Base-by-base conservation (phyloP, 2,329 filamentous ascomycete species). In the Raffaelea deltoideospora region DNA sequence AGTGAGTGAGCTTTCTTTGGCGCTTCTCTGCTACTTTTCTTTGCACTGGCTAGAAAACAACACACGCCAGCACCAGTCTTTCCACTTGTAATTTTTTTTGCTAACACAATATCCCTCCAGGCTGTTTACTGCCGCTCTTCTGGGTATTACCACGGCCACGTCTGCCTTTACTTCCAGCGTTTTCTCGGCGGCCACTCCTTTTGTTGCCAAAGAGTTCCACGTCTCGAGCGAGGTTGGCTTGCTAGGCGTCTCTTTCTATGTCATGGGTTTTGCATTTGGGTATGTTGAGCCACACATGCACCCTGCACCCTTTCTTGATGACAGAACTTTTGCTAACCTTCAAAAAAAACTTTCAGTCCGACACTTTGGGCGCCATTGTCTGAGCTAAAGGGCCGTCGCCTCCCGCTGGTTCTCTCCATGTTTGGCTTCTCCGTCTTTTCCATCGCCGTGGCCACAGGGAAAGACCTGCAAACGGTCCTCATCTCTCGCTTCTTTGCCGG, bases 401-500 rank as follows among this genome's bases (percentile, higher is more conserved):
- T 80, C 18, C 75, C 76, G 9, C 51, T 80, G 3, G 57, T 77
- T 23, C 41, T 76, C 20, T 54, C 69, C 46, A 75, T 76, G 67
- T 74, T 79, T 48, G 75, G 74, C 27, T 83, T 86, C 51, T 76
- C 76, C 40, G 54, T 83, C 44, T 76, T 80, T 53, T 74, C 72
- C 33, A 65, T 81, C 39, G 74, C 68, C 5, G 65, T 72, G 33
- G 79, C 74, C 8, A 71, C 72, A 4, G 68, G 66, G 41, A 76
- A 81, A 48, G 77, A 77, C 42, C 64, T 86, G 32, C 75, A 78
- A 48, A 76, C 77, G 0, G 60, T 88, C 17, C 60, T 82, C 19
- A 67, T 86, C 39, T 76, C 73, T 48, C 73, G 82, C 13, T 83
- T 88, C 59, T 81, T 86, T 47, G 61, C 62, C 41, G 81, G 82